Percentiles rank a stretch among this genome's conserved stretches.
These are phyloP conservation scores for Benincasa hispida DNA, from an alignment of 306 rosid species.

Conservation along the genomic window DNA sequence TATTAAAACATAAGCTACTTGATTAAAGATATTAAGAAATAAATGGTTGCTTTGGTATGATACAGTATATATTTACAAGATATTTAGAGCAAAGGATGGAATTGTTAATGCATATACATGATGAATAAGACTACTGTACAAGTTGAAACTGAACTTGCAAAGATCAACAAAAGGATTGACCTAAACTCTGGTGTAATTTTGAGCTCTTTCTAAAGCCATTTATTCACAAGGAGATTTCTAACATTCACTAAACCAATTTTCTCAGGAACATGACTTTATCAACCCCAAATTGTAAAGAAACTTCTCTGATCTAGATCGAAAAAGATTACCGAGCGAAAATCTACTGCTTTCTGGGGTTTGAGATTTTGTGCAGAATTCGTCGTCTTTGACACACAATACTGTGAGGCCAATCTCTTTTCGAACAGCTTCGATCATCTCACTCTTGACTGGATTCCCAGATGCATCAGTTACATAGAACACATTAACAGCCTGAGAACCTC, in stretches of 20 bases:
- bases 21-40: not conserved
- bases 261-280: conserved; percentile 64
- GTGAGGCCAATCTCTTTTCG: conserved; percentile 71
- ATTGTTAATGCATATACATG: not conserved
- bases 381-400: conserved; percentile 54
- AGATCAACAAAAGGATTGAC: conserved; percentile 17
- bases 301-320: conserved; percentile 75
- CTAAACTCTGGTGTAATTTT: conserved; percentile 16
- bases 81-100: not conserved
- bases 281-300: conserved; percentile 82
- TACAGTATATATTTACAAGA: not conserved
- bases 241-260: conserved; percentile 18
- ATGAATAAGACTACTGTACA: conserved; percentile 15
- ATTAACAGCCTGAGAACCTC: conserved; percentile 69
- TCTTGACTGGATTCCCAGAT: conserved; percentile 67
- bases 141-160: conserved; percentile 18
- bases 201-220: conserved; percentile 20
- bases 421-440: conserved; percentile 78
- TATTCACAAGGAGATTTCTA: conserved; percentile 19
- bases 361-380: conserved; percentile 33
- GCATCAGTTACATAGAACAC: conserved; percentile 77
- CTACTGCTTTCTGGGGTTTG: conserved; percentile 40
- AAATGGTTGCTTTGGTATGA: not conserved
- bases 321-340: conserved; percentile 58
- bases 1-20: not conserved